These are phyloP conservation scores for Camelina laxa DNA, from an alignment of 345 rosid genomes.

Conservation along the genomic window DNA sequence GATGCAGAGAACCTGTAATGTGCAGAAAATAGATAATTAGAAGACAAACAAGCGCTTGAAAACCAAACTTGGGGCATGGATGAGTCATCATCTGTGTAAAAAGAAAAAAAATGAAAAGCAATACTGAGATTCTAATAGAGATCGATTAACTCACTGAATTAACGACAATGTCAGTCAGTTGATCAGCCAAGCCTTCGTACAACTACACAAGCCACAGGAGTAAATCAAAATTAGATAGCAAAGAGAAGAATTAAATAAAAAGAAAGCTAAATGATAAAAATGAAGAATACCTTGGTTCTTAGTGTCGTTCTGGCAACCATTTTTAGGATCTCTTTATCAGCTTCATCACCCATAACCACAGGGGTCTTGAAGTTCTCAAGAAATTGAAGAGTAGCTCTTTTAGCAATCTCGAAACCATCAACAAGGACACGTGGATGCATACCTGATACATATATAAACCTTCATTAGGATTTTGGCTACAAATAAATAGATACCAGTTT, in stretches of 20 bases:
- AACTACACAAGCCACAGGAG: conserved; percentile 54
- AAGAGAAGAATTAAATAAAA: conserved; percentile 6
- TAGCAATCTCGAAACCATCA: conserved; percentile 98
- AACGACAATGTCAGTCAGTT: conserved; percentile 88
- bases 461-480: conserved; percentile 28
- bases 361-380: conserved; percentile 97
- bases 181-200: conserved; percentile 94
- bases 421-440: conserved; percentile 99
- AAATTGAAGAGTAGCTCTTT: conserved; percentile 88
- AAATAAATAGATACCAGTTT: not conserved
- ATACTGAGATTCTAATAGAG: not conserved
- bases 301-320: conserved; percentile 98
- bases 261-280: conserved; percentile 20
- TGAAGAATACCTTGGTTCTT: conserved; percentile 75
- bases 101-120: not conserved
- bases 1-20: conserved; percentile 83
- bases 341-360: conserved; percentile 92
- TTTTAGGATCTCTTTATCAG: conserved; percentile 89
- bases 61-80: not conserved
- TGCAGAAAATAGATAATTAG: conserved; percentile 21
- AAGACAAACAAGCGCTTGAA: conserved; percentile 5
- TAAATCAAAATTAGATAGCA: not conserved
- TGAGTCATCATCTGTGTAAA: conserved; percentile 1
- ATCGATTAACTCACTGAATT: conserved; percentile 66
- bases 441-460: conserved; percentile 52